A percentile compares a stretch with the other conserved stretches of the same genome.
phyloP scores from a whole-genome alignment of 2,329 filamentous ascomycete genomes.

The Emergomyces pasteurianus region DNA sequence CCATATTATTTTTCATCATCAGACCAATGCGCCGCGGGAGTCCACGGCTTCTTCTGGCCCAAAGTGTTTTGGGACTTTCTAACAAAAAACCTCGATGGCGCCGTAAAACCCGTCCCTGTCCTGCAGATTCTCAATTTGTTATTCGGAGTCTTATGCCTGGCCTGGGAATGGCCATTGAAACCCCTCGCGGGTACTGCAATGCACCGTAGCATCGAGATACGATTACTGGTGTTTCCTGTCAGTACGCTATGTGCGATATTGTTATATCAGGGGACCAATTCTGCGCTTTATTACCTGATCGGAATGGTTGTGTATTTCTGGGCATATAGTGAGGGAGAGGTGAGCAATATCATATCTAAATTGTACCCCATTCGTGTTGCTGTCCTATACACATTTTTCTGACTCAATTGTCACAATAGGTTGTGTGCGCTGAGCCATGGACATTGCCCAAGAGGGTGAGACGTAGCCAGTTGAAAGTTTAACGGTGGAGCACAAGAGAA shows the following conservation, averaged over 20 bases:
- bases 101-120: slow-evolving; percentile 76
- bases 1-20: slow-evolving; percentile 4
- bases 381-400: background rate
- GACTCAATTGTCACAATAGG: slow-evolving; percentile 29
- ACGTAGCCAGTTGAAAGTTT: slow-evolving; percentile 18
- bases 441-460: slow-evolving; percentile 47
- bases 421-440: slow-evolving; percentile 59
- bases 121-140: slow-evolving; percentile 84
- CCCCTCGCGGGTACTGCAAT: slow-evolving; percentile 64
- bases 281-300: slow-evolving; percentile 82
- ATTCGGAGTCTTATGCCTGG: slow-evolving; percentile 63
- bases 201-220: slow-evolving; percentile 78
- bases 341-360: slow-evolving; percentile 37
- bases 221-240: slow-evolving; percentile 72
- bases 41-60: slow-evolving; percentile 93
- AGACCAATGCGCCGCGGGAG: slow-evolving; percentile 78
- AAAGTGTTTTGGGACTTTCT: slow-evolving; percentile 98
- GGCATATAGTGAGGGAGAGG: slow-evolving; percentile 96
- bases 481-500: slow-evolving; percentile 4
- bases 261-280: slow-evolving; percentile 85
- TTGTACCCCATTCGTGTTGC: background rate
- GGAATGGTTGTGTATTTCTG: slow-evolving; percentile 85
- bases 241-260: slow-evolving; percentile 61
- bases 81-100: slow-evolving; percentile 76
- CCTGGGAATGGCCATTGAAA: slow-evolving; percentile 81